Evolutionary conservation across 1,284 basidiomycete species (phyloP).

Genomic region (Leucoagaricus sp.): DNA sequence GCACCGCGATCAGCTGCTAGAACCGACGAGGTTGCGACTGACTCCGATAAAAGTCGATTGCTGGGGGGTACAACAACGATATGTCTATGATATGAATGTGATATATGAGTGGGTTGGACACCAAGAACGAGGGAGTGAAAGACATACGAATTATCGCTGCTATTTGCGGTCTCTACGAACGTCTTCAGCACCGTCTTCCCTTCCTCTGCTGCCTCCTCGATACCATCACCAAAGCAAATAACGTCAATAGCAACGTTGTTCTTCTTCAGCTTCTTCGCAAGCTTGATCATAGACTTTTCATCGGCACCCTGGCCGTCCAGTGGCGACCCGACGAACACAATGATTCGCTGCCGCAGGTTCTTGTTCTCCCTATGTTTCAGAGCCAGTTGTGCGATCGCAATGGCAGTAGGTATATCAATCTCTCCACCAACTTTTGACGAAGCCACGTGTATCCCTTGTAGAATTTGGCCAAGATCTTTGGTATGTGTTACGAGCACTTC

Average conservation of each 20-base stretch:
- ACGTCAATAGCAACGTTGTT: constrained; percentile 98
- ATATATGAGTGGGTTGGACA: neutral
- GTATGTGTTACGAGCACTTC: constrained; percentile 96
- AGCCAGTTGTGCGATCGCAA: constrained; percentile 93
- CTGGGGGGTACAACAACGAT: constrained; percentile 82
- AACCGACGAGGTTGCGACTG: constrained; percentile 80
- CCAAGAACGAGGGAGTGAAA: neutral
- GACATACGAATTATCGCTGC: constrained; percentile 82
- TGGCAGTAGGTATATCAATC: constrained; percentile 86
- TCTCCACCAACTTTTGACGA: constrained; percentile 75
- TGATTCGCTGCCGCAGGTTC: constrained; percentile 93
- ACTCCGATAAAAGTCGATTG: constrained; percentile 81
- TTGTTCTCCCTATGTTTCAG: constrained; percentile 99
- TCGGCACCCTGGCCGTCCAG: constrained; percentile 66
- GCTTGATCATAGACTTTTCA: constrained; percentile 77
- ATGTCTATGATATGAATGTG: constrained; percentile 60
- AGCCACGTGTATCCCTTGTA: constrained; percentile 76
- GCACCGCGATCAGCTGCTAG: constrained; percentile 76
- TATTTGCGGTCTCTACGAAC: constrained; percentile 79
- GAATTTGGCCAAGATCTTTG: constrained; percentile 92
- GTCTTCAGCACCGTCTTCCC: constrained; percentile 66
- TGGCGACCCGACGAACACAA: constrained; percentile 93
- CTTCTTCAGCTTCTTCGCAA: constrained; percentile 98
- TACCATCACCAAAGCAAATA: constrained; percentile 76
- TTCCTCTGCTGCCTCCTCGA: constrained; percentile 60